phyloP scores from a whole-genome alignment of 2,329 filamentous ascomycete genomes.

The Biscogniauxia sp. region DNA sequence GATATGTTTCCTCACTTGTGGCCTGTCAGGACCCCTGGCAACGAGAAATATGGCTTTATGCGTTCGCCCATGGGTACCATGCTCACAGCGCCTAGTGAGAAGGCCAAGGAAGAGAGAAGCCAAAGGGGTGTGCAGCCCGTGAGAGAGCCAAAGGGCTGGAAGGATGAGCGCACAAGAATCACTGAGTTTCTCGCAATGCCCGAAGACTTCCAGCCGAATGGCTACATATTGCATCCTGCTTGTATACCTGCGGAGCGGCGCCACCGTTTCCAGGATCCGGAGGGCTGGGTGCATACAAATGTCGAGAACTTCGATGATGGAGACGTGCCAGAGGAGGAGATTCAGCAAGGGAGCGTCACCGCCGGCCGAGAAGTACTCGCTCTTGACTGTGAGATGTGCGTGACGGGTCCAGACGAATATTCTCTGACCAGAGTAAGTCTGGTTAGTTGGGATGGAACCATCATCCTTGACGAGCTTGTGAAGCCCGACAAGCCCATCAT shows the following conservation, averaged over 20 bases:
- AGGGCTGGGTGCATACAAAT: conserved; percentile 80
- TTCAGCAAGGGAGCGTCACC: conserved; percentile 79
- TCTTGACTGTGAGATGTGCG: conserved; percentile 97
- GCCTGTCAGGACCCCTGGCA: conserved; percentile 84
- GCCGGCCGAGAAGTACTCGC: conserved; percentile 76
- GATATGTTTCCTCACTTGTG: conserved; percentile 86
- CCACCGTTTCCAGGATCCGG: conserved; percentile 51
- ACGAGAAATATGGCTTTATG: conserved; percentile 75
- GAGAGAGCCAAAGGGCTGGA: conserved; percentile 63
- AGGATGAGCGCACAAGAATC: conserved; percentile 75
- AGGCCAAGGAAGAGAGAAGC: conserved; percentile 64
- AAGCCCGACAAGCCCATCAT: conserved; percentile 85
- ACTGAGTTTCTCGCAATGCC: conserved; percentile 72
- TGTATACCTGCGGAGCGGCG: conserved; percentile 62
- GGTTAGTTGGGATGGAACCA: conserved; percentile 78
- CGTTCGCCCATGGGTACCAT: conserved; percentile 87
- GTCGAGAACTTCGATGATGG: conserved; percentile 67
- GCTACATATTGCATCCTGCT: conserved; percentile 81
- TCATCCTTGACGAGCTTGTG: conserved; percentile 85
- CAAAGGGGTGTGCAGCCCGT: conserved; percentile 59
- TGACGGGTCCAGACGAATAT: conserved; percentile 74
- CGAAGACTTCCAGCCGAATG: conserved; percentile 76
- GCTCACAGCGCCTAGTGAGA: conserved; percentile 70
- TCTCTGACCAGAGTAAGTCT: conserved; percentile 88
- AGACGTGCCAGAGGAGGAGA: conserved; percentile 63